Conservation (phyloP, 2,329 filamentous ascomycete genomes). For the Pseudocercospora crystallina region DNA sequence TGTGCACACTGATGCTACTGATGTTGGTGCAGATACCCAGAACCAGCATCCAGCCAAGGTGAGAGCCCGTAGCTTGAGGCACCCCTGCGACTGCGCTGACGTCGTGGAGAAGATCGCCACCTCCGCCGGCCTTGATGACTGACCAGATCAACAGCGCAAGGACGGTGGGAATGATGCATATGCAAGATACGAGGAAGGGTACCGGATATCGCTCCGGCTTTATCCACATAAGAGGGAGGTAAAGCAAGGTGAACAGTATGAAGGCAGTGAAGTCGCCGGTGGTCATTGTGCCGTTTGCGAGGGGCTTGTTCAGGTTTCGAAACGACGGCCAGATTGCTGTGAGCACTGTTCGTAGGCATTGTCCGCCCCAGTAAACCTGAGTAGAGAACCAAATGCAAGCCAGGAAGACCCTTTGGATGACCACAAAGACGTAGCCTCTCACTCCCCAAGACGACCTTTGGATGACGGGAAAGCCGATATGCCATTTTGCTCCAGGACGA, state of each 20-base stretch:
- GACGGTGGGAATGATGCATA: conserved; percentile 2
- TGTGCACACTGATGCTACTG: conserved; percentile 30
- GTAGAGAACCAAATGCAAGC: conserved; percentile 12
- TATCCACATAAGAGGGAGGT: not conserved
- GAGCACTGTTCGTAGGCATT: conserved; percentile 9
- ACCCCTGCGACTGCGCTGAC: not conserved
- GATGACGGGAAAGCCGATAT: conserved; percentile 15
- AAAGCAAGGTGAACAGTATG: not conserved
- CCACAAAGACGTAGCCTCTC: conserved; percentile 9
- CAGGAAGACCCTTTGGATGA: conserved; percentile 11
- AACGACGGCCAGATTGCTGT: conserved; percentile 65
- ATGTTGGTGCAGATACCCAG: conserved; percentile 33
- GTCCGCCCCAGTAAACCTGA: conserved; percentile 10
- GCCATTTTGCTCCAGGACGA: conserved; percentile 10
- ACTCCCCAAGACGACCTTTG: conserved; percentile 12
- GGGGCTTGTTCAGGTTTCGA: not conserved
- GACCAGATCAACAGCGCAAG: not conserved
- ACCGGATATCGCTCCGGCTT: not conserved
- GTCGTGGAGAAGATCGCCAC: not conserved
- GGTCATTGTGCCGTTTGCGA: conserved; percentile 3
- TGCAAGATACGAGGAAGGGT: conserved; percentile 1
- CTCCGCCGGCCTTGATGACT: not conserved
- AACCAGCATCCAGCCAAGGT: conserved; percentile 11
- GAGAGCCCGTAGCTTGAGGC: not conserved
- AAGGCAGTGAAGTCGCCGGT: not conserved